These are phyloP conservation scores for Suhomyces wounanorum DNA, from an alignment of 1,139 yeast genomes.

Conservation along the genomic window DNA sequence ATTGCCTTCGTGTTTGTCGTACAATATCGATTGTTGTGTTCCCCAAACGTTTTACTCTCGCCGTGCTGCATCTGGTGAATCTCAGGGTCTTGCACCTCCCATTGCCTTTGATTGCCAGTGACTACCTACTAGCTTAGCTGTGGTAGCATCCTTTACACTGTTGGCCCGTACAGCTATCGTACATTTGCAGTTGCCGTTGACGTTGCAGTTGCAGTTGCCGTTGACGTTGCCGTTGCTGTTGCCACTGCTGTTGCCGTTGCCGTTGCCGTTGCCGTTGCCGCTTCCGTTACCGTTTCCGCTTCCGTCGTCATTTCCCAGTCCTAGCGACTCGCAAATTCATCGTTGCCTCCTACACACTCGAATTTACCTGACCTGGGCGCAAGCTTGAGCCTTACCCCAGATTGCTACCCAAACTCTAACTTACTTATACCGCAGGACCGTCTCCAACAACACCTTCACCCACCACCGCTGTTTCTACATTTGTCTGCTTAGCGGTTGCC, in stretches of 20 bases:
- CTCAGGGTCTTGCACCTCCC: no score
- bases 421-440: background rate
- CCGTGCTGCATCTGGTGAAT: no score
- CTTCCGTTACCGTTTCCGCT: background rate
- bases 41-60: no score
- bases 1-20: no score
- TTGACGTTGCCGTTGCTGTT: background rate
- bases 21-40: no score
- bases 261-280: background rate
- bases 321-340: background rate
- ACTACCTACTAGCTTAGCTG: no score
- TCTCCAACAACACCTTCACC: no score
- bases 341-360: background rate
- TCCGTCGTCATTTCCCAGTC: background rate
- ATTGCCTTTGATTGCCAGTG: no score
- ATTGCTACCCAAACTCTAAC: background rate
- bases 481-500: no score
- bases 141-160: no score
- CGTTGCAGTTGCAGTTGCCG: background rate
- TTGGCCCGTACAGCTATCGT: no score
- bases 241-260: background rate
- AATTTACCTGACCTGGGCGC: background rate
- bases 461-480: no score
- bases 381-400: background rate
- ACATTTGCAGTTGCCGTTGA: background rate